Evolutionary conservation across 2,329 filamentous ascomycete species (phyloP), one percentile per base, ranked within the genome.

Genomic region (Golovinomyces cichoracearum): DNA sequence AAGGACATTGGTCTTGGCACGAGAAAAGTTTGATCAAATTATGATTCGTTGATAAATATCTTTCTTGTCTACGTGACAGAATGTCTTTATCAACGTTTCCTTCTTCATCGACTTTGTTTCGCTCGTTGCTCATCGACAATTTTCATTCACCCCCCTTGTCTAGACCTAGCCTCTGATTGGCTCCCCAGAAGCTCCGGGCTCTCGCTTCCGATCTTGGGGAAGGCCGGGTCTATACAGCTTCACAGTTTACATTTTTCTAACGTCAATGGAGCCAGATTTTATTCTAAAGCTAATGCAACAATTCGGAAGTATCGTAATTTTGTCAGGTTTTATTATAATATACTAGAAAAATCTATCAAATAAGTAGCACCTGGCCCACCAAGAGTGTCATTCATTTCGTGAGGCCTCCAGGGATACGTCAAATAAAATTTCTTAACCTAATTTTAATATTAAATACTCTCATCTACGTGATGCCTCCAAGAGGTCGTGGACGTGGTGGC

Each of bases 401-500:
- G 13, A 33, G n/a, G 31, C 31, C 7, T 33, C 31, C 13, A 9
- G 31, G 7, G n/a, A 33, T 12, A 33, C 13, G n/a, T 33, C 31
- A 1, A 33, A 15, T 33, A n/a, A 15, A 33, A n/a, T 15, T 33
- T 33, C 31, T 15, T n/a, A 15, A 15, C 17, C 38, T 41, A 2
- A 41, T 9, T 41, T n/a, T n/a, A n/a, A n/a, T n/a, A n/a, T n/a
- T n/a, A n/a, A n/a, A n/a, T n/a, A n/a, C n/a, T n/a, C n/a, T n/a
- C n/a, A n/a, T n/a, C n/a, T n/a, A n/a, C n/a, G n/a, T n/a, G 19
- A 42, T 44, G 27, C 27, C 47, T 42, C 50, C 52, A 45, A 50
- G 56, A 27, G 56, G 56, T 17, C 52, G 57, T 17, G 55, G 55
- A 35, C 53, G 56, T 17, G 54, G 54, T 46, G 41, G 53, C 48